Evolutionary conservation across 192 early-diverging fungal genomes (phyloP), one percentile per base, ranked within the genome.

Genomic region (Haplosporangium gracile): DNA sequence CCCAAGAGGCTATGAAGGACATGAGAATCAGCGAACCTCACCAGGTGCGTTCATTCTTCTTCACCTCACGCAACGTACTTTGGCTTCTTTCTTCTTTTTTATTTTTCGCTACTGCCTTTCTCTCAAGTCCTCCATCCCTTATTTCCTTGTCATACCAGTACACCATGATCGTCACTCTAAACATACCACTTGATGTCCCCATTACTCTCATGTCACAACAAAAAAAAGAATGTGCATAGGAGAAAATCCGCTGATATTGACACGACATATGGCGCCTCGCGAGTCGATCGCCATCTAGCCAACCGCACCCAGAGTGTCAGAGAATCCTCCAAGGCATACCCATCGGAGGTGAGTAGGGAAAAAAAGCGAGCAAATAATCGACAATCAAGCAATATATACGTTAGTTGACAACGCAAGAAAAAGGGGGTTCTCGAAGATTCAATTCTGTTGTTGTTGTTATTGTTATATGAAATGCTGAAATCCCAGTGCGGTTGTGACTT

Each of bases 1-100:
- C 83, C 34, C 83, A 85, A 34, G 83, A 85, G 45, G 83, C 83
- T 18, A 85, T 85, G 83, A 85, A 80, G 60, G 74, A 75, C 57
- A 85, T 85, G 83, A 74, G 78, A 40, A 85, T 85, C 68, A 85
- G 78, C 32, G 83, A 85, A 49, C 60, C 78, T 38, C 57, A 77
- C 6, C 78, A 85, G 78, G 78, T 85, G 51, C 13, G 26, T 32
- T 65, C 29, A 65, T 22, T 0, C 72, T 34, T 32, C n/a, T 18
- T 32, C 1, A 7, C 42, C 43, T 3, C 13, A 0, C 29, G 5
- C 69, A n/a, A 49, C 15, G 15, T 26, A 22, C 38, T 72, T 10
- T 15, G 0, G 7, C 71, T 49, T 51, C 6, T 34, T 29, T 7
- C 24, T 32, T 51, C 18, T 11, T 29, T 2, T 20, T 57, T 8